Evolutionary conservation across 495 filamentous ascomycete species (phyloP).

Genomic region (Penicillium riverlandense): DNA sequence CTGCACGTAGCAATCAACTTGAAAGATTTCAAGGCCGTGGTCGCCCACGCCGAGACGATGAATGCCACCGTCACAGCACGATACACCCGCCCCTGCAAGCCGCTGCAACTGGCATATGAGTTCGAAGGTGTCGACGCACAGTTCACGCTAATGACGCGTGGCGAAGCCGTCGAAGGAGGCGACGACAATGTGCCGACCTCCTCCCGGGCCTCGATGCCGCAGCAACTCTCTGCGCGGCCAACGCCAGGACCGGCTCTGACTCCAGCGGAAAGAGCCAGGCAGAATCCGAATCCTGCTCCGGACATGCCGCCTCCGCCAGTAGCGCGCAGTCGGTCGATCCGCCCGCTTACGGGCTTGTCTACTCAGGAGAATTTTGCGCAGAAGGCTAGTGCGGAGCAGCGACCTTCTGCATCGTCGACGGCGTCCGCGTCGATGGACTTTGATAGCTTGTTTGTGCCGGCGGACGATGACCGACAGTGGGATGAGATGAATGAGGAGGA

Average conservation of each 20-base stretch:
- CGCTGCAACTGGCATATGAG: conserved; percentile 75
- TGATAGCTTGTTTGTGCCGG: conserved; percentile 72
- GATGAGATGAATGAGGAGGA: conserved; percentile 71
- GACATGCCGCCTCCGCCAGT: conserved; percentile 28
- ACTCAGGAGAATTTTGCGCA: conserved; percentile 18
- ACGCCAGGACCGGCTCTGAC: conserved; percentile 14
- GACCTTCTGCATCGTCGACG: conserved; percentile 30
- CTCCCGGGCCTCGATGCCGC: conserved; percentile 19
- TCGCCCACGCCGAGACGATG: conserved; percentile 73
- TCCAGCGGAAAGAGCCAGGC: not conserved
- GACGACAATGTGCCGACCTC: conserved; percentile 31
- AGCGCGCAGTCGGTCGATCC: conserved; percentile 23
- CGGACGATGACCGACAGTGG: conserved; percentile 71
- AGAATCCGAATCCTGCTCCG: too few relatives aligned
- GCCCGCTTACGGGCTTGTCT: conserved; percentile 30
- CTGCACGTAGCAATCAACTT: conserved; percentile 85
- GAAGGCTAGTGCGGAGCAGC: conserved; percentile 30
- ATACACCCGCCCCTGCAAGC: conserved; percentile 74
- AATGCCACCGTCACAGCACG: conserved; percentile 63
- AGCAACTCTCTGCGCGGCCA: conserved; percentile 27
- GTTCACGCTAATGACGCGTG: conserved; percentile 91
- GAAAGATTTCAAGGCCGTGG: conserved; percentile 90
- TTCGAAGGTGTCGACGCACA: conserved; percentile 71
- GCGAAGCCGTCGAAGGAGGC: conserved; percentile 74
- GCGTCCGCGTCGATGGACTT: conserved; percentile 49